Percentiles rank a stretch among this genome's conserved stretches.
Evolutionary conservation across 1,139 yeast genomes (phyloP).

Genomic region (Candida sanyaensis): DNA sequence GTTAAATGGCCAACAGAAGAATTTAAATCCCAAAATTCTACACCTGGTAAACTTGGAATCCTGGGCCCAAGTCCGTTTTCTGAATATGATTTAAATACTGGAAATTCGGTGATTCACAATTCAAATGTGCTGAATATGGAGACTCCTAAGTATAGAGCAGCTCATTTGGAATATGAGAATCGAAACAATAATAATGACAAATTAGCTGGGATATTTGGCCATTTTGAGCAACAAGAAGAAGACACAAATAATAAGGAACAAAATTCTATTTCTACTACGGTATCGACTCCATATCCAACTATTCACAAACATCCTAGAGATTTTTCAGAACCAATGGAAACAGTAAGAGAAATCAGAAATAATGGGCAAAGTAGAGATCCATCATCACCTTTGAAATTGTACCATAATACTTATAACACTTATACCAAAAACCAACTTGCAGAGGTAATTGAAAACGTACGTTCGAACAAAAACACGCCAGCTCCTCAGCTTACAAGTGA

Average conservation of each 20-base stretch:
- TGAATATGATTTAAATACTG: slow-evolving; percentile 1
- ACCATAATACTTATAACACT: slow-evolving; percentile 41
- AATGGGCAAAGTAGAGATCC: slow-evolving; percentile 20
- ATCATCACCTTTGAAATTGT: slow-evolving; percentile 43
- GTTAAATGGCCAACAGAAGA: slow-evolving; percentile 31
- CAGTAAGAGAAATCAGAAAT: slow-evolving; percentile 21
- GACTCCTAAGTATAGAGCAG: slow-evolving; percentile 44
- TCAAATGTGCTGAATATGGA: slow-evolving; percentile 21
- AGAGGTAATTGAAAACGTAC: slow-evolving; percentile 30
- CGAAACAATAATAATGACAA: slow-evolving; percentile 23
- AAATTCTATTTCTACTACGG: slow-evolving; percentile 36
- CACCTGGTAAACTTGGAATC: slow-evolving; percentile 5
- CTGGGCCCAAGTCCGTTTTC: slow-evolving; percentile 2
- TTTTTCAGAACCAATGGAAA: slow-evolving; percentile 18
- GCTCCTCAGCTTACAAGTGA: slow-evolving; percentile 4
- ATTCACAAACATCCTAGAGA: slow-evolving; percentile 1
- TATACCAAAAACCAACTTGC: slow-evolving; percentile 41
- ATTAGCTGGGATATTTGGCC: slow-evolving; percentile 33
- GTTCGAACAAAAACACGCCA: slow-evolving; percentile 16
- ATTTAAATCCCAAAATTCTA: background rate
- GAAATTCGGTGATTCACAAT: slow-evolving; percentile 40
- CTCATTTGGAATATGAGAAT: slow-evolving; percentile 29
- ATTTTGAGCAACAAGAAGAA: slow-evolving; percentile 16
- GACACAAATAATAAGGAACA: slow-evolving; percentile 12
- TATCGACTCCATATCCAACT: slow-evolving; percentile 32